Conservation (phyloP, 331 rosid genomes). For the Acacia pycnantha region DNA sequence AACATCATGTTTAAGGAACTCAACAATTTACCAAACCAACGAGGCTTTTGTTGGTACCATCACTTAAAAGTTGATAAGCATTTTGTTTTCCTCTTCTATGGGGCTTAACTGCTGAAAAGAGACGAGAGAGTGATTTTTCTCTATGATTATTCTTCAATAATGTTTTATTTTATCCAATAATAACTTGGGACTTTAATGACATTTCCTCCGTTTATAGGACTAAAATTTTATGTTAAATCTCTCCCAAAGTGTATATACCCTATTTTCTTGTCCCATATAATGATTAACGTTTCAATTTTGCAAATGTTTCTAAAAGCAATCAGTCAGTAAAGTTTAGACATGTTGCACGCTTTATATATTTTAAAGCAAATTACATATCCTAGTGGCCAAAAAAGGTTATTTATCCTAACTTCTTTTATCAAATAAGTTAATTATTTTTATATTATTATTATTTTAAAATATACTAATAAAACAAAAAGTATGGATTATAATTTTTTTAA, state of each 20-base stretch:
- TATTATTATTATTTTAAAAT: too few species aligned
- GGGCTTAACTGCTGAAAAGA: not conserved
- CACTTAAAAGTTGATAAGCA: too few species aligned
- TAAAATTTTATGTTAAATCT: too few species aligned
- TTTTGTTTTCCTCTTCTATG: not conserved
- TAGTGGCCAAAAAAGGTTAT: not conserved
- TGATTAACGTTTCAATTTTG: not conserved
- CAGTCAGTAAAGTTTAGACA: not conserved
- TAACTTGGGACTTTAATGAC: not conserved
- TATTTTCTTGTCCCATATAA: not conserved
- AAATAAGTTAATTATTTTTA: not conserved
- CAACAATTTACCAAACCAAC: accelerated
- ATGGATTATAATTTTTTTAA: too few species aligned
- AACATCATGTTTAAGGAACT: too few species aligned
- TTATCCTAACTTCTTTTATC: not conserved
- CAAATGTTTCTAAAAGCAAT: not conserved
- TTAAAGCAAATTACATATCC: not conserved
- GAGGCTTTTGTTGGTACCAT: too few species aligned
- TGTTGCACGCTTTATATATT: not conserved
- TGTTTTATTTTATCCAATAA: too few species aligned
- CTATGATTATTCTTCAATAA: not conserved
- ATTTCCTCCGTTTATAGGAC: not conserved
- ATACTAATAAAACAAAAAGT: too few species aligned
- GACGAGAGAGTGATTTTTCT: not conserved
- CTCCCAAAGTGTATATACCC: too few species aligned